Evolutionary conservation across 2,329 filamentous ascomycete genomes (phyloP).

Genomic region (Colletotrichum shisoi): DNA sequence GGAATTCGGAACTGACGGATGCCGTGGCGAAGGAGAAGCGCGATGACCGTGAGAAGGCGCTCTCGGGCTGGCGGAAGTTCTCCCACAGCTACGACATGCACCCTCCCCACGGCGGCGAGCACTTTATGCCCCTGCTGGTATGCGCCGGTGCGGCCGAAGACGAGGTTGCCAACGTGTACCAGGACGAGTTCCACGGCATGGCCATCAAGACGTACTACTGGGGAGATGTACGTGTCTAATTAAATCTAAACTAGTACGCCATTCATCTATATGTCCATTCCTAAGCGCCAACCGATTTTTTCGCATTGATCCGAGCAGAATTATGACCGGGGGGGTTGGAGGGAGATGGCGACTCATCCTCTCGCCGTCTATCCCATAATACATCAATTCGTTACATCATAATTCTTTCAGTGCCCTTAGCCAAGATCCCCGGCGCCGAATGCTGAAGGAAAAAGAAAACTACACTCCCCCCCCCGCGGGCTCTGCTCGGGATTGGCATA

Average conservation of each 20-base stretch:
- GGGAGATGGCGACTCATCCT: background rate
- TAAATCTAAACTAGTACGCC: slow-evolving; percentile 23
- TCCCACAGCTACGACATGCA: slow-evolving; percentile 62
- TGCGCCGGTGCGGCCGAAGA: slow-evolving; percentile 61
- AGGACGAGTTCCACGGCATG: slow-evolving; percentile 58
- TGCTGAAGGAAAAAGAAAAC: slow-evolving; percentile 30
- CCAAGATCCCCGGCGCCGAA: slow-evolving; percentile 25
- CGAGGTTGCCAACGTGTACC: slow-evolving; percentile 55
- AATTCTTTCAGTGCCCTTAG: slow-evolving; percentile 21
- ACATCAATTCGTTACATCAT: slow-evolving; percentile 37
- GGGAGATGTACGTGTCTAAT: slow-evolving; percentile 46
- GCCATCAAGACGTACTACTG: slow-evolving; percentile 66
- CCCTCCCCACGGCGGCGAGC: slow-evolving; percentile 62
- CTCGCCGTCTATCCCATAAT: slow-evolving; percentile 24
- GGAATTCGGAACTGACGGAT: slow-evolving; percentile 57
- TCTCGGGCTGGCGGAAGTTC: slow-evolving; percentile 59
- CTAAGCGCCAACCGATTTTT: slow-evolving; percentile 14
- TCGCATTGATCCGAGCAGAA: slow-evolving; percentile 19
- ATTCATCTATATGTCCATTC: slow-evolving; percentile 23
- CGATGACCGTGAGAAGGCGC: slow-evolving; percentile 50
- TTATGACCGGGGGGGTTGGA: slow-evolving; percentile 1
- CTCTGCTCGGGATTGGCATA: too few relatives aligned
- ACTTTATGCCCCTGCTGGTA: slow-evolving; percentile 67
- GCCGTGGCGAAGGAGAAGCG: slow-evolving; percentile 49
- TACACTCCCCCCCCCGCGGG: too few relatives aligned